Conservation (phyloP, 176 grass and related monocot genomes). For the Chrysopogon serrulatus region DNA sequence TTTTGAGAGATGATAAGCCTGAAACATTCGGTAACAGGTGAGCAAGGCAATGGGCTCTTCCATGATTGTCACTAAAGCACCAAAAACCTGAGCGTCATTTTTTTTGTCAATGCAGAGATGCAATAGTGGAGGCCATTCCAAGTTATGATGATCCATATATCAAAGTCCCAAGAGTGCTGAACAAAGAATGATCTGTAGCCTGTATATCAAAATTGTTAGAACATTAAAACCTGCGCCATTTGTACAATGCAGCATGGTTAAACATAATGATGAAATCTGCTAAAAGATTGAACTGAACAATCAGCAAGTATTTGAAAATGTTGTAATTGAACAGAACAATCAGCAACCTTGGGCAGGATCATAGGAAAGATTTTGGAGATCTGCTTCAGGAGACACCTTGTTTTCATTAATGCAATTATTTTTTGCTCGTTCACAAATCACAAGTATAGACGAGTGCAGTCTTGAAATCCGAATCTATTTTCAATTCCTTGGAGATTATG, state of each 20-base stretch:
- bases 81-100: not conserved
- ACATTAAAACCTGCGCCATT: not conserved
- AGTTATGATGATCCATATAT: slow-evolving; percentile 75
- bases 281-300: not conserved
- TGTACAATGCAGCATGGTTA: not conserved
- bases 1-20: slow-evolving; percentile 62
- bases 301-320: not conserved
- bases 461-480: not conserved
- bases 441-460: not conserved
- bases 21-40: slow-evolving; percentile 80
- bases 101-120: slow-evolving; percentile 48
- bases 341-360: not conserved
- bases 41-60: not conserved
- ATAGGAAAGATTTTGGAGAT: not conserved
- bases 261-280: not conserved
- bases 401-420: not conserved
- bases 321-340: not conserved
- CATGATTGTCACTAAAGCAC: not conserved
- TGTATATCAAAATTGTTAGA: slow-evolving; percentile 8
- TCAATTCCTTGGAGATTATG: not conserved
- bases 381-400: not conserved
- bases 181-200: slow-evolving; percentile 53
- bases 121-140: slow-evolving; percentile 60
- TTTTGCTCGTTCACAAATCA: not conserved
- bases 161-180: slow-evolving; percentile 86